These are phyloP conservation scores for Kodamaea kaohsiungensis DNA, from an alignment of 805 yeast species.

Conservation along the genomic window DNA sequence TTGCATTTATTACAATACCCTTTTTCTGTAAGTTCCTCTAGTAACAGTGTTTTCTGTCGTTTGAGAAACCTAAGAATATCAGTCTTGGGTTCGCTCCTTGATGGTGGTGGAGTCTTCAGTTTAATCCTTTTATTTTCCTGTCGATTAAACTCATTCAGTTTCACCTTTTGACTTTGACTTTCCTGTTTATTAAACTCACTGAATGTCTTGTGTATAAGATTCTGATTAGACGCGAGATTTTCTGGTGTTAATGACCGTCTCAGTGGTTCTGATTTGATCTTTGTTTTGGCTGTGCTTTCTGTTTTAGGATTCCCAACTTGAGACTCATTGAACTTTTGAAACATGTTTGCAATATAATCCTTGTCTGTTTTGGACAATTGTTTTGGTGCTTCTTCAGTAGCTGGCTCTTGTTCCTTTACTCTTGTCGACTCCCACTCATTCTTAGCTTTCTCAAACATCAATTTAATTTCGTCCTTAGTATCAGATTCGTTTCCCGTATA, in stretches of 20 bases:
- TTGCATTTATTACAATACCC: constrained; percentile 32
- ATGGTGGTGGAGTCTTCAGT: not conserved
- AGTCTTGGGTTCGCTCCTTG: not conserved
- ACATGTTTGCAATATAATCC: constrained; percentile 27
- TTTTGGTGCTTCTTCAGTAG: not conserved
- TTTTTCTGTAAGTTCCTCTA: constrained; percentile 19
- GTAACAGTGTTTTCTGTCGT: constrained; percentile 9
- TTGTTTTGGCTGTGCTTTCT: not conserved
- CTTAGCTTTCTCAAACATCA: constrained; percentile 17
- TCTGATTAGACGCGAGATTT: not conserved
- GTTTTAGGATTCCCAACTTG: not conserved
- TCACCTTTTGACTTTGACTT: not conserved
- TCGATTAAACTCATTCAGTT: not conserved
- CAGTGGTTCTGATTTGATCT: not conserved
- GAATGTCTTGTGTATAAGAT: constrained; percentile 4
- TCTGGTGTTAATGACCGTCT: constrained; percentile 6
- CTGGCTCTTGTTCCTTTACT: not conserved
- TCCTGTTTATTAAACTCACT: not conserved
- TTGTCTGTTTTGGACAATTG: constrained; percentile 14
- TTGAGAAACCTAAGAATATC: constrained; percentile 13
- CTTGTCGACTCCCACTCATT: not conserved
- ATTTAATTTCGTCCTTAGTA: constrained; percentile 14
- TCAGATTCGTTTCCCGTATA: constrained; percentile 18
- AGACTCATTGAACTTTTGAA: constrained; percentile 14
- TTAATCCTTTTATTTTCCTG: not conserved